Percentiles rank a stretch among this genome's conserved stretches.
These are phyloP conservation scores for Begonia loranthoides DNA, from an alignment of 306 rosid species.

Conservation along the genomic window DNA sequence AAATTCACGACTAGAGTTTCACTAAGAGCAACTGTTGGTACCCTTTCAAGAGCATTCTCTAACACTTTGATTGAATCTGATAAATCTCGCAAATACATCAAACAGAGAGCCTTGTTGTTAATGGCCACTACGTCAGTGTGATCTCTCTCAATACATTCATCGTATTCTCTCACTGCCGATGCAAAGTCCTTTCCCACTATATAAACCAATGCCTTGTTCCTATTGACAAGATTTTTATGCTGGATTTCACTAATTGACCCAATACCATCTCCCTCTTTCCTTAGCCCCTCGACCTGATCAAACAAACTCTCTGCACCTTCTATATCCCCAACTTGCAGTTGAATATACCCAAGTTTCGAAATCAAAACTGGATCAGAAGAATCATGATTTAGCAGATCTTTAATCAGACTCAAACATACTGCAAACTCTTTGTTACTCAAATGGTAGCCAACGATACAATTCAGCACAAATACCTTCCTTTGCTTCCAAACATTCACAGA, in stretches of 20 bases:
- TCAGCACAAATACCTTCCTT: constrained; percentile 58
- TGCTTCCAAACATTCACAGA: constrained; percentile 41
- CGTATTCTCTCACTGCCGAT: constrained; percentile 89
- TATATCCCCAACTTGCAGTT: constrained; percentile 72
- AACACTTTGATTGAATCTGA: constrained; percentile 84
- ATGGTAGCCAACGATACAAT: constrained; percentile 62
- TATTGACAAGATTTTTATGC: constrained; percentile 45
- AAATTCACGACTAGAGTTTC: constrained; percentile 76
- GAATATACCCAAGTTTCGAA: constrained; percentile 74
- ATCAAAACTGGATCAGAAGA: constrained; percentile 37
- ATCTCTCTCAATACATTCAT: constrained; percentile 78
- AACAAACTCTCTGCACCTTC: constrained; percentile 73
- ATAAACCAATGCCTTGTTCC: constrained; percentile 71
- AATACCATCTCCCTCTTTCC: constrained; percentile 25
- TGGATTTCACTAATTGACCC: constrained; percentile 43
- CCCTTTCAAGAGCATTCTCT: constrained; percentile 80
- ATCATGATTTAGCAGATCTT: constrained; percentile 31
- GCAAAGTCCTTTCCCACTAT: constrained; percentile 85
- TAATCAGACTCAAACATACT: constrained; percentile 45
- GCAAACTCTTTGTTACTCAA: constrained; percentile 50
- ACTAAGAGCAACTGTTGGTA: constrained; percentile 72
- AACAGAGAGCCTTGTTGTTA: constrained; percentile 77
- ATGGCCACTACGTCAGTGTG: constrained; percentile 48
- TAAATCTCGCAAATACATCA: constrained; percentile 89
- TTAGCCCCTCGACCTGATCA: constrained; percentile 34